phyloP scores from a whole-genome alignment of 2,329 filamentous ascomycete species.

The Hansfordia pulvinata region DNA sequence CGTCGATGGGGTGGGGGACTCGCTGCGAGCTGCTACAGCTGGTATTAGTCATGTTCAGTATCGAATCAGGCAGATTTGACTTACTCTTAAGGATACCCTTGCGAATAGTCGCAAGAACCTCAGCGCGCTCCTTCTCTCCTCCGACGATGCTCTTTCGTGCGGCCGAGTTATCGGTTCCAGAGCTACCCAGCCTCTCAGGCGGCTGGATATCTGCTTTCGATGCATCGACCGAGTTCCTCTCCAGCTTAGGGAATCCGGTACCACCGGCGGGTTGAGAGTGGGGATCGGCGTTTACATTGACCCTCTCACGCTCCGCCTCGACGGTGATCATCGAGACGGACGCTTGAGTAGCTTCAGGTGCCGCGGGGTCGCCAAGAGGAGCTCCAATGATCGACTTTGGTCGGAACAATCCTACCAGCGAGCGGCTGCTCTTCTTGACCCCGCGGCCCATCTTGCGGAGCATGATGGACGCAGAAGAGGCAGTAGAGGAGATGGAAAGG shows the following conservation, averaged over 20 bases:
- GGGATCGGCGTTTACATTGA: constrained; percentile 63
- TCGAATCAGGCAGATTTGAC: constrained; percentile 13
- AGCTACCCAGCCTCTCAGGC: constrained; percentile 39
- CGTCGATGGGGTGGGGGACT: constrained; percentile 50
- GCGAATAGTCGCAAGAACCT: constrained; percentile 81
- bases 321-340: constrained; percentile 91
- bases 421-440: constrained; percentile 89
- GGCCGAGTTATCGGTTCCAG: constrained; percentile 45
- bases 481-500: constrained; percentile 78
- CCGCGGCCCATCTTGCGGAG: constrained; percentile 97
- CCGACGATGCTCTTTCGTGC: constrained; percentile 81
- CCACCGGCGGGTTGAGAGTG: constrained; percentile 55
- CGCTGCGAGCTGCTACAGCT: constrained; percentile 49
- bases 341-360: constrained; percentile 59
- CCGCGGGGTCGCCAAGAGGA: constrained; percentile 53
- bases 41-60: constrained; percentile 10
- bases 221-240: constrained; percentile 68
- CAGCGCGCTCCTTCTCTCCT: constrained; percentile 78
- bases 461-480: constrained; percentile 84
- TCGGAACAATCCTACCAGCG: constrained; percentile 84
- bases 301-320: constrained; percentile 76
- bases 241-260: constrained; percentile 73
- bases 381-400: constrained; percentile 84
- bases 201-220: constrained; percentile 28
- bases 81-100: constrained; percentile 92